Evolutionary conservation across 495 filamentous ascomycete genomes (phyloP), one percentile per base, ranked within the genome.

Genomic region (Penicillium diatomitis): DNA sequence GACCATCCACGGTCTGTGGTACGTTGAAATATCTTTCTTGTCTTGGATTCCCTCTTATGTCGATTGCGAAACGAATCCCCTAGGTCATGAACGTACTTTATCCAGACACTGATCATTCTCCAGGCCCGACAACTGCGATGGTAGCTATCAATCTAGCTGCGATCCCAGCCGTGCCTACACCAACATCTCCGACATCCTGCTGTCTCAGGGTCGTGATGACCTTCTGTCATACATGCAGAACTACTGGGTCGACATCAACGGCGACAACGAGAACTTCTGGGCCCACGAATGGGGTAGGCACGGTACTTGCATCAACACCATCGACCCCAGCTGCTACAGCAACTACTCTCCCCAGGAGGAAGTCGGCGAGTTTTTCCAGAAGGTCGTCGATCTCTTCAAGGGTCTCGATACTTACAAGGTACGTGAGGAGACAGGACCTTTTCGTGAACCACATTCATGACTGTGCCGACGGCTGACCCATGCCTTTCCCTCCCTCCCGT

Each of bases 221-320:
- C 69, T 90, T 3, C 67, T 91, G 2, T 56, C 63, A 4, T 84
- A 82, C 57, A 90, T 90, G 87, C 62, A 83, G 32, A 72, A 72
- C 8, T 89, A 86, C 69, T 91, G 86, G 88, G 73, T 76, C 44
- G 67, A 72, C 59, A 64, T 77, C 41, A 32, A 70, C 44, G 78
- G 84, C n/a, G 65, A 77, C 37, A 79, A 83, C 48, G 79, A 84
- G 52, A 61, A 63, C 11, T 79, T 91, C 58, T 91, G 87, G 88
- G 68, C 80, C 56, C 86, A 90, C 58, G 87, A 91, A 57, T 94
- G 83, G 83, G 75, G 72, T 63, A 91, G 88, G 65, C 88, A 95
- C 56, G 71, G 87, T 54, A 79, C 75, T 39, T 79, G 75, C 51
- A 70, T 79, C 48, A 79, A 76, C 61, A 79, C 75, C 8, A 77